These are phyloP conservation scores for Coriolopsis trogii DNA, from an alignment of 1,284 basidiomycete species.

Conservation along the genomic window DNA sequence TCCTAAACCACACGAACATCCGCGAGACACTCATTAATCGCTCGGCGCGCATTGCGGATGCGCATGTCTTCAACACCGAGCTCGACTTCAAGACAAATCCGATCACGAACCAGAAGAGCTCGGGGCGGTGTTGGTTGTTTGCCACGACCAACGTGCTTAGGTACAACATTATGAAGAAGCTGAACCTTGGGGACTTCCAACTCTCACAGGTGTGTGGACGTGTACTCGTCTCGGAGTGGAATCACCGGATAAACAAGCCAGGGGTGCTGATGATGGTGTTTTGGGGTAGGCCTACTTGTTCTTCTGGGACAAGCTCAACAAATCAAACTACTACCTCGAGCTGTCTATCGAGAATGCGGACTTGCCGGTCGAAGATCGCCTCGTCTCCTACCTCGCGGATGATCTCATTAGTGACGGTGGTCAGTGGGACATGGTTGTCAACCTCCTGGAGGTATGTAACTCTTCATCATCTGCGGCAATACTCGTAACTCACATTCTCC, in stretches of 20 bases:
- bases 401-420: constrained; percentile 92
- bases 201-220: constrained; percentile 70
- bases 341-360: constrained; percentile 83
- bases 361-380: constrained; percentile 80
- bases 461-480: background rate
- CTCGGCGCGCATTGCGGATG: constrained; percentile 63
- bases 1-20: constrained; percentile 79
- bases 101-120: constrained; percentile 86
- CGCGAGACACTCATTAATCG: constrained; percentile 68
- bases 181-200: constrained; percentile 87
- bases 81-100: constrained; percentile 82
- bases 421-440: constrained; percentile 95
- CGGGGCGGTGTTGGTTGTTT: constrained; percentile 92
- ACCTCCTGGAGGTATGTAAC: constrained; percentile 65
- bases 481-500: background rate
- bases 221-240: background rate
- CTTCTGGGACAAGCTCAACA: constrained; percentile 96
- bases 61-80: constrained; percentile 85
- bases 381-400: constrained; percentile 75
- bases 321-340: constrained; percentile 94
- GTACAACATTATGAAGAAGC: constrained; percentile 83
- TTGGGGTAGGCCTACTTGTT: constrained; percentile 75
- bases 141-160: constrained; percentile 88
- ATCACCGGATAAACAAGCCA: background rate
- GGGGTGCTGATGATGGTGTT: too few species aligned